Percentiles rank a stretch among this genome's conserved stretches.
Evolutionary conservation across 208 protist species (phyloP).

Genomic region (Hexamita inflata): DNA sequence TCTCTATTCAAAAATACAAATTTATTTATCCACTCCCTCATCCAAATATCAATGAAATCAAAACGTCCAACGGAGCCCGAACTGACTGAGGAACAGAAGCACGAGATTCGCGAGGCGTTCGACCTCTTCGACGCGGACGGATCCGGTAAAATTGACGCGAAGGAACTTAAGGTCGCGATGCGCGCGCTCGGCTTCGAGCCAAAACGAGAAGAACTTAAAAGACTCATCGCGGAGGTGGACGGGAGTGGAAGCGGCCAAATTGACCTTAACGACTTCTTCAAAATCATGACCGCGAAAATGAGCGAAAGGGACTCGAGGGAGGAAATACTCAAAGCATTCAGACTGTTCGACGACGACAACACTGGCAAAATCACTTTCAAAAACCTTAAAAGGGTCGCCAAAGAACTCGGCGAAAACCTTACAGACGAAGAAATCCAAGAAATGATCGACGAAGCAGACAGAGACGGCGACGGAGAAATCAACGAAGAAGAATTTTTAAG

Average conservation of each 20-base stretch:
- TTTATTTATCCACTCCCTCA: too few relatives aligned
- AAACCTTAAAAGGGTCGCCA: slow-evolving; percentile 68
- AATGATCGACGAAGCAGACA: slow-evolving; percentile 63
- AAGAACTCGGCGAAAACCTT: slow-evolving; percentile 66
- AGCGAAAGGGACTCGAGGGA: slow-evolving; percentile 68
- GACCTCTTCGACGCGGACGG: slow-evolving; percentile 53
- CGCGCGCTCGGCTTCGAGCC: slow-evolving; percentile 70
- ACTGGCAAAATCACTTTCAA: slow-evolving; percentile 73
- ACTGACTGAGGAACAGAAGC: slow-evolving; percentile 47
- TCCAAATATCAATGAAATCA: too few relatives aligned
- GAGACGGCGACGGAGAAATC: slow-evolving; percentile 54
- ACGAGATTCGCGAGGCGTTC: slow-evolving; percentile 51
- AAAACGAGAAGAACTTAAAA: slow-evolving; percentile 67
- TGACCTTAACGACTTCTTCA: slow-evolving; percentile 63
- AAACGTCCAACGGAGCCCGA: too few relatives aligned
- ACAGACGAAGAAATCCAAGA: slow-evolving; percentile 61
- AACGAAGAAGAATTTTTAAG: slow-evolving; percentile 39
- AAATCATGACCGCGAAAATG: slow-evolving; percentile 73
- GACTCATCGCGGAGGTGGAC: slow-evolving; percentile 48
- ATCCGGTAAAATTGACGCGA: slow-evolving; percentile 59
- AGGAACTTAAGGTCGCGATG: slow-evolving; percentile 65
- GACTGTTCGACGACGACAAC: slow-evolving; percentile 79
- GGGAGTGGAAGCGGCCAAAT: slow-evolving; percentile 59
- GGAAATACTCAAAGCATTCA: slow-evolving; percentile 80
- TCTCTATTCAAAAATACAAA: too few relatives aligned